phyloP scores from a whole-genome alignment of 805 yeast genomes.

The Candida tallmaniae region DNA sequence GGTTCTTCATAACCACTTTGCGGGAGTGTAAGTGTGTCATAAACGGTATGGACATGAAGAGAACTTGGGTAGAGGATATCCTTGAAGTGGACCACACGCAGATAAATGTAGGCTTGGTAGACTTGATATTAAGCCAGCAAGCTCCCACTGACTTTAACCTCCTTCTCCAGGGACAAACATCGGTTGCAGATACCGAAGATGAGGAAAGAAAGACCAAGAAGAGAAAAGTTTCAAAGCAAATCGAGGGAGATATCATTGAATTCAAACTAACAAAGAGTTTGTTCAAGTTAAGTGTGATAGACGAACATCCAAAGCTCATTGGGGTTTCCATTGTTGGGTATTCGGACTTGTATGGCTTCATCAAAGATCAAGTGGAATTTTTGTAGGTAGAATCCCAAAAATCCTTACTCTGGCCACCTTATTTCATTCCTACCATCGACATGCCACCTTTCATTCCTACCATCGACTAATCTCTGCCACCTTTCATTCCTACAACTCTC shows the following conservation, averaged over 20 bases:
- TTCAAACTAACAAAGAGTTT: constrained; percentile 38
- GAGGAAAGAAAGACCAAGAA: constrained; percentile 7
- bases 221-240: constrained; percentile 6
- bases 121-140: constrained; percentile 1
- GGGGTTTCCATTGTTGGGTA: constrained; percentile 13
- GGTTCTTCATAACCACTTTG: constrained; percentile 22
- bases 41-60: constrained; percentile 32
- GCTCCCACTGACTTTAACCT: no score
- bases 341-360: constrained; percentile 3
- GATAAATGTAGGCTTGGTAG: constrained; percentile 4
- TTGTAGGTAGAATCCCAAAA: constrained; percentile 1
- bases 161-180: no score
- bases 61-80: constrained; percentile 30
- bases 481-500: no score
- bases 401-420: not conserved
- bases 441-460: constrained; percentile 17
- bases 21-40: constrained; percentile 24
- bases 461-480: no score
- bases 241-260: constrained; percentile 38
- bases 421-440: constrained; percentile 7
- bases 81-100: constrained; percentile 10
- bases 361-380: constrained; percentile 5
- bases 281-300: constrained; percentile 26
- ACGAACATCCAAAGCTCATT: constrained; percentile 18
- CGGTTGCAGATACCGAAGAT: not conserved